Percentiles rank a stretch among this genome's conserved stretches.
phyloP scores from a whole-genome alignment of 2,329 filamentous ascomycete genomes.

The Aspergillus hortae region DNA sequence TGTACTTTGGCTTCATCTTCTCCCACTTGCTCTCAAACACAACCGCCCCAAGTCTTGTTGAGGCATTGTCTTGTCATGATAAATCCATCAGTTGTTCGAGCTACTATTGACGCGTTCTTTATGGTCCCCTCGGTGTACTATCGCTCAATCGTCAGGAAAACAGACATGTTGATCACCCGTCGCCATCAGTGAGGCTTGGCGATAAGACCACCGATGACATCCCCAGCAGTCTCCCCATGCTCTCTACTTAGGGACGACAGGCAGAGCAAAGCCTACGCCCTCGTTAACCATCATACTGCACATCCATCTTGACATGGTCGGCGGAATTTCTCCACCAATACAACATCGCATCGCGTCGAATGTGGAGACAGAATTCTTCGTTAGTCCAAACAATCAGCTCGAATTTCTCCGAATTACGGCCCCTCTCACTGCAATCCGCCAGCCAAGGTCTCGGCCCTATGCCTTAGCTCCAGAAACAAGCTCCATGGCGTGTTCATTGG shows the following conservation, averaged over 20 bases:
- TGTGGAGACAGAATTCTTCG: background rate
- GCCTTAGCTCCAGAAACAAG: background rate
- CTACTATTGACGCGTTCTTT: too few species aligned
- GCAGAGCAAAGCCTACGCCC: background rate
- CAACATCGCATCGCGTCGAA: background rate
- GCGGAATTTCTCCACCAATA: slow-evolving; percentile 11
- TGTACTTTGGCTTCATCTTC: background rate
- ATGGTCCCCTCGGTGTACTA: too few species aligned
- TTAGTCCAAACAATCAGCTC: background rate
- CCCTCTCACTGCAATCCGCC: background rate
- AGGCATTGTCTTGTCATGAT: too few species aligned
- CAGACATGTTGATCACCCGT: too few species aligned
- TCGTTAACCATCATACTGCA: background rate
- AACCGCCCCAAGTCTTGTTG: too few species aligned
- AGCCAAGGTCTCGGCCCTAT: background rate
- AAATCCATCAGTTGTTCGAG: too few species aligned
- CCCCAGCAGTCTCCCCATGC: too few species aligned
- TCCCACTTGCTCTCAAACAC: too few species aligned
- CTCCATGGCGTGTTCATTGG: background rate
- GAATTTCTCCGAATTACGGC: background rate
- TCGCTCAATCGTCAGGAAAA: too few species aligned
- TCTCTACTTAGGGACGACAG: too few species aligned
- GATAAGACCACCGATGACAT: too few species aligned
- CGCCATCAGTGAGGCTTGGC: too few species aligned
- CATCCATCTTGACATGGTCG: background rate